phyloP scores from a whole-genome alignment of 257 asterid genomes.

The Anisodus acutangulus region DNA sequence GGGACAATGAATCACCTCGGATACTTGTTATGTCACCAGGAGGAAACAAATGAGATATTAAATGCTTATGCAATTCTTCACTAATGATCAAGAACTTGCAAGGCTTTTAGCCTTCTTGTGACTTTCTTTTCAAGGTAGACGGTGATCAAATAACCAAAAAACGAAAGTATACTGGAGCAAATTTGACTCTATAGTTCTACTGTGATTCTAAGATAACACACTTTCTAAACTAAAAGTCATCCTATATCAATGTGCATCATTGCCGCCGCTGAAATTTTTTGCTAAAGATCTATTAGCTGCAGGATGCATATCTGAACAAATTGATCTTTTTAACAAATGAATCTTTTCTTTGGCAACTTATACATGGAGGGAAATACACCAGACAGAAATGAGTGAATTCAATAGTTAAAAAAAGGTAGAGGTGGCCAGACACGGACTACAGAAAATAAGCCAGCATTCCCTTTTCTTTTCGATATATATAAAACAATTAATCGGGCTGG shows the following conservation, averaged over 20 bases:
- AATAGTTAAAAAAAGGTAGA: not conserved
- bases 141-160: conserved; percentile 12
- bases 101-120: not conserved
- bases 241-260: not conserved
- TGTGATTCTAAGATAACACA: not conserved
- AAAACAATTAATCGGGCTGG: not conserved
- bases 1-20: not conserved
- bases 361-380: too few relatives aligned
- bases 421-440: not conserved
- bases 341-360: too few relatives aligned
- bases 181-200: not conserved
- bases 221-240: not conserved
- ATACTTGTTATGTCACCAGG: conserved; percentile 16
- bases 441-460: not conserved
- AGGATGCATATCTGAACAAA: not conserved
- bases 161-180: not conserved
- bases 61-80: not conserved
- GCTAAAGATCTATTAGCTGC: not conserved
- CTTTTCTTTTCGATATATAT: not conserved
- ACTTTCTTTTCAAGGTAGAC: not conserved
- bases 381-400: too few relatives aligned
- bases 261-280: not conserved
- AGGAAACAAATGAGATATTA: not conserved
- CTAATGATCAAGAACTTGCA: not conserved
- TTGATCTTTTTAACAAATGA: too few relatives aligned